Evolutionary conservation across 148 eudicot genomes (phyloP).

Genomic region (Selenicereus undatus): DNA sequence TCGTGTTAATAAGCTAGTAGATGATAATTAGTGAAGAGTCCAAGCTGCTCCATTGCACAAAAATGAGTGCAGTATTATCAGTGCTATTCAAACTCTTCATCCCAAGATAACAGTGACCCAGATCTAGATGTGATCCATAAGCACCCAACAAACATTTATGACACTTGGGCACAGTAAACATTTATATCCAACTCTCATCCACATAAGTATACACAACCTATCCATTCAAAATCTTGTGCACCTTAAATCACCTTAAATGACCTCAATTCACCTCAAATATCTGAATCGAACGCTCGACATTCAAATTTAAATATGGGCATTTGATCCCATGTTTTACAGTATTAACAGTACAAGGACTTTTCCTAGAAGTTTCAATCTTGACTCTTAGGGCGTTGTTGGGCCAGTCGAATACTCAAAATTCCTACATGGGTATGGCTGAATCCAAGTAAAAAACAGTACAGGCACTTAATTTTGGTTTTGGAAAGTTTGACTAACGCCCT

Average conservation of each 20-base stretch:
- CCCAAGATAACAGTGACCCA: no score
- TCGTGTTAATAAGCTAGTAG: not conserved
- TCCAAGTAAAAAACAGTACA: no score
- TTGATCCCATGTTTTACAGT: not conserved
- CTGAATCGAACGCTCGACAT: not conserved
- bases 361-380: no score
- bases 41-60: not conserved
- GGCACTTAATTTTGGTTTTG: no score
- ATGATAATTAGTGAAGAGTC: no score
- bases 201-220: not conserved
- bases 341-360: no score
- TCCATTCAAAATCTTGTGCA: not conserved
- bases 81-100: not conserved
- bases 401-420: no score
- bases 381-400: no score
- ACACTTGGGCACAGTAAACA: not conserved
- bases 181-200: not conserved
- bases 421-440: no score
- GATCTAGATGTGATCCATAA: not conserved
- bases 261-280: not conserved
- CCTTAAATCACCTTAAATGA: no score
- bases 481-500: no score
- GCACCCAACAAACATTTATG: not conserved
- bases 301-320: not conserved
- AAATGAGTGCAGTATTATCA: not conserved